Evolutionary conservation across 169 alveolate genomes (phyloP), one percentile per base, ranked within the genome.

Genomic region (Cryptosporidium ubiquitum): DNA sequence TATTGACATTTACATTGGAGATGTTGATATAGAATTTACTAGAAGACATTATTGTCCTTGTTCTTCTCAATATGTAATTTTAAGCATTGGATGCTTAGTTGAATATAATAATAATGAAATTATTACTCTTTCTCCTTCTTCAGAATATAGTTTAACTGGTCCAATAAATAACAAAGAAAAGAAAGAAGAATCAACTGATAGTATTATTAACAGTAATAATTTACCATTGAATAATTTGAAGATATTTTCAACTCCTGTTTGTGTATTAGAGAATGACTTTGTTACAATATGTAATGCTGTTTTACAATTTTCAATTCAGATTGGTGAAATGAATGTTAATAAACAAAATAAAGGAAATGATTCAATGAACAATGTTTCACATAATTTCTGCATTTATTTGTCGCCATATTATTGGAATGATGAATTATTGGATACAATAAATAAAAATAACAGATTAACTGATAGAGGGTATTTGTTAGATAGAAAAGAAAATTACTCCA

Each of bases 1-100:
- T 61, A 61, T 79, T 31, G 73, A 79, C 39, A 79, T 79, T 42
- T 79, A 79, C 44, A 49, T 79, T 42, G 89, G 89, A n/a, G 64
- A 79, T 79, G 75, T 79, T 3, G 89, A 79, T 61, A 64, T 79
- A 23, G 89, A 79, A 64, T 79, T 79, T 79, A 79, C 89, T 3
- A 79, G 89, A 64, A 79, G 89, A 40, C 89, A 79, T 37, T 79
- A 61, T 42, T 79, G 89, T n/a, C 75, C 89, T 60, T 79, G 89
- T 33, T 58, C 64, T 16, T 42, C 89, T 4, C 79, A 79, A 35
- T 79, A 79, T 64, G 89, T 79, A n/a, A 40, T 79, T 29, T 26
- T 79, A 26, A 44, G 75, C 7, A 79, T 79, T 29, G 73, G 79
- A 20, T 79, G 89, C 20, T 31, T 61, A 26, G 73, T 61, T 14